Conservation (phyloP, 352 stramenopile species). For the Phytophthora megakarya region DNA sequence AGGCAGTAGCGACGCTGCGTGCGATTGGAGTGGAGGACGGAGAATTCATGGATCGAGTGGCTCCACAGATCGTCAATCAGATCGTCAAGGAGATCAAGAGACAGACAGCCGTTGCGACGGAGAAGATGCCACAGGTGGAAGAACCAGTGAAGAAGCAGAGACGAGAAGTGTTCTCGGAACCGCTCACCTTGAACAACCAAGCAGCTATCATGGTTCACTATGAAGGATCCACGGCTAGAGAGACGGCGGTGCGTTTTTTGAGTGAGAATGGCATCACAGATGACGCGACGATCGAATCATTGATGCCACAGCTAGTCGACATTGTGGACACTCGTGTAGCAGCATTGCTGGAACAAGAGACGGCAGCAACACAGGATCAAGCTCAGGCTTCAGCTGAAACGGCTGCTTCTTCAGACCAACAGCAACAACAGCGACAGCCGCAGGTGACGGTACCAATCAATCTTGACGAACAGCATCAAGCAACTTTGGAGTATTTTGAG, state of each 20-base stretch:
- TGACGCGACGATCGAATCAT: conserved; percentile 37
- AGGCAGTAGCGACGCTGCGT: conserved; percentile 57
- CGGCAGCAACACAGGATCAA: conserved; percentile 13
- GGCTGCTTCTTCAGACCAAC: conserved; percentile 9
- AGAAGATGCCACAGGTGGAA: conserved; percentile 1
- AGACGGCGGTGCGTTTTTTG: conserved; percentile 68
- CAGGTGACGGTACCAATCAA: conserved; percentile 56
- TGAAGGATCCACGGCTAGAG: conserved; percentile 58
- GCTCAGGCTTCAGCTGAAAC: conserved; percentile 6
- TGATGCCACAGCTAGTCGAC: conserved; percentile 58
- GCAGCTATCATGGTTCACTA: conserved; percentile 62
- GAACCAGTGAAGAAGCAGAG: conserved; percentile 23
- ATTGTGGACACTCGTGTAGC: conserved; percentile 61
- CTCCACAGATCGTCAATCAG: conserved; percentile 62
- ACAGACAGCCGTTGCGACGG: conserved; percentile 1
- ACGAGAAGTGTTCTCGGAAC: conserved; percentile 70
- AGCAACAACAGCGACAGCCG: conserved; percentile 35
- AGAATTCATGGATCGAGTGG: conserved; percentile 55
- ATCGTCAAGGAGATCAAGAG: conserved; percentile 62
- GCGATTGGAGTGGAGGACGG: conserved; percentile 50
- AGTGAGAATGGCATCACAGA: conserved; percentile 61
- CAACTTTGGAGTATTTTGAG: conserved; percentile 69
- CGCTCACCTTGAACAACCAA: conserved; percentile 59
- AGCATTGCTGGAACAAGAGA: conserved; percentile 50
- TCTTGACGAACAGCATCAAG: conserved; percentile 52